Percentiles rank a stretch among this genome's conserved stretches.
phyloP scores from a whole-genome alignment of 305 asterid genomes.

The Ilex paraguariensis region DNA sequence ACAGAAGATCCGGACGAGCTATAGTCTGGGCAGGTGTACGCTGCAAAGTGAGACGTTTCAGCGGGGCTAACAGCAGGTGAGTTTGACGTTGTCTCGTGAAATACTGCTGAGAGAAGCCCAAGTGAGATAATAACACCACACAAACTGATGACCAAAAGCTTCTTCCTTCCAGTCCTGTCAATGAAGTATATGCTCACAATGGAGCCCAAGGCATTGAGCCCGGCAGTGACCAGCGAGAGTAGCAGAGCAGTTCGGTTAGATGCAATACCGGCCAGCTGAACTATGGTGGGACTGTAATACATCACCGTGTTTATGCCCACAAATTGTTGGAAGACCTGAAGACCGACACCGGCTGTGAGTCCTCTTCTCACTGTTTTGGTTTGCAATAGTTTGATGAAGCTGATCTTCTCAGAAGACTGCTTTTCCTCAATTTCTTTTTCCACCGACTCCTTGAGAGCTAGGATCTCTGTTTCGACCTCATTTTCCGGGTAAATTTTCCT shows the following conservation, averaged over 20 bases:
- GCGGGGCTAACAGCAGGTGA: conserved; percentile 15
- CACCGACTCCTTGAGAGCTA: conserved; percentile 19
- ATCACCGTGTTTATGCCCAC: conserved; percentile 47
- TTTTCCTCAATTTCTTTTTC: conserved; percentile 18
- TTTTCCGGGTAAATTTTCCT: conserved; percentile 19
- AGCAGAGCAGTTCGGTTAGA: conserved; percentile 31
- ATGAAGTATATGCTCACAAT: conserved; percentile 38
- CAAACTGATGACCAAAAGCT: conserved; percentile 27
- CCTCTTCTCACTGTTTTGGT: conserved; percentile 15
- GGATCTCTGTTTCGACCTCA: conserved; percentile 17
- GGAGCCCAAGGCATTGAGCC: conserved; percentile 29
- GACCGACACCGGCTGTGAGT: conserved; percentile 28
- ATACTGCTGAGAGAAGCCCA: conserved; percentile 18
- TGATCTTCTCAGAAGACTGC: conserved; percentile 6
- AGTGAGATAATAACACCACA: conserved; percentile 34
- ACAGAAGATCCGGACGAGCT: conserved; percentile 13
- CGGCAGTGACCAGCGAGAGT: conserved; percentile 23
- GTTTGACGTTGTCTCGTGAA: conserved; percentile 16
- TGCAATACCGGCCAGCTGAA: conserved; percentile 47
- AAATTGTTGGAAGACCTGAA: conserved; percentile 39
- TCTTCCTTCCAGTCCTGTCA: conserved; percentile 42
- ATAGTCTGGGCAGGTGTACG: conserved; percentile 18
- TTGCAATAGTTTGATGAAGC: conserved; percentile 4
- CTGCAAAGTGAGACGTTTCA: conserved; percentile 18
- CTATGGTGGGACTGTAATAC: conserved; percentile 45